Evolutionary conservation across 2,329 filamentous ascomycete genomes (phyloP).

Genomic region (Monosporascus sp.): DNA sequence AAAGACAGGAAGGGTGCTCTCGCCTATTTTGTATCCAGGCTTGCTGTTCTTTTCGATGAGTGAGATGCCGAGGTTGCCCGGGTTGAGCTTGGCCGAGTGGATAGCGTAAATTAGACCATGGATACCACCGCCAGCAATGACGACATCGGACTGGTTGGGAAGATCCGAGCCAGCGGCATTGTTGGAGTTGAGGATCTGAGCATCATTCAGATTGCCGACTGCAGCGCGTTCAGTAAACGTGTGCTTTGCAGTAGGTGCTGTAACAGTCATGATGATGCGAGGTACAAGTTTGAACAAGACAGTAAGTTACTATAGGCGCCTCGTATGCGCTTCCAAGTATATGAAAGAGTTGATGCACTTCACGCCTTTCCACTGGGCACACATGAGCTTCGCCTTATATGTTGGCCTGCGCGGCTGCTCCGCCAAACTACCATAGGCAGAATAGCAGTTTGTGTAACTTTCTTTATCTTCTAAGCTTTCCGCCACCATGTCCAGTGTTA

Average conservation of each 20-base stretch:
- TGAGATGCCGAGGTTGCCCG: conserved; percentile 1
- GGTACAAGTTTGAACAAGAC: background rate
- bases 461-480: too few relatives aligned
- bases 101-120: conserved; percentile 20
- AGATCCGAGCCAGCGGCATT: conserved; percentile 5
- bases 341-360: too few relatives aligned
- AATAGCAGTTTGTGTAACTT: too few relatives aligned
- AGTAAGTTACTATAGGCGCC: too few relatives aligned
- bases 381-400: too few relatives aligned
- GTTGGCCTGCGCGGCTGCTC: too few relatives aligned
- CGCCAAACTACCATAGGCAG: too few relatives aligned
- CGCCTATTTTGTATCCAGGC: conserved; percentile 22
- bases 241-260: background rate
- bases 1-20: conserved; percentile 19
- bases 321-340: too few relatives aligned
- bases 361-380: too few relatives aligned
- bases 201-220: background rate
- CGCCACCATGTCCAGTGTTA: too few relatives aligned
- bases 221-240: conserved; percentile 2
- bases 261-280: background rate
- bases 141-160: conserved; percentile 15
- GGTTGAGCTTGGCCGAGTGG: conserved; percentile 10
- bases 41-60: conserved; percentile 16
- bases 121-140: conserved; percentile 18
- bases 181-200: conserved; percentile 14